These are phyloP conservation scores for Fusarium illudens DNA, from an alignment of 2,329 filamentous ascomycete genomes.

Conservation along the genomic window DNA sequence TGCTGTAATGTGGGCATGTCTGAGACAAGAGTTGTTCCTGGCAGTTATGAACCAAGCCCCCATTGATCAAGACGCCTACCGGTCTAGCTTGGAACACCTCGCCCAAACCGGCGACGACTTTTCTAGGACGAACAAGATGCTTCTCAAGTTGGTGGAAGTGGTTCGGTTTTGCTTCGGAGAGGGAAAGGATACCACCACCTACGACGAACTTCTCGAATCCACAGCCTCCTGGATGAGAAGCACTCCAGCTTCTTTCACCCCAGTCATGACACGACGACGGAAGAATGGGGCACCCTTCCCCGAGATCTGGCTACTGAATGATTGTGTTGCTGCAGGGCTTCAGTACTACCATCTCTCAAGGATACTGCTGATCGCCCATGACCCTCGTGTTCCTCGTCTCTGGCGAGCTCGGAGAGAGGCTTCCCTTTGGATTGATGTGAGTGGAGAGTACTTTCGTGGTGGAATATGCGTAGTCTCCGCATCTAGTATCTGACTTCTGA, in stretches of 20 bases:
- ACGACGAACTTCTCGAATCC: slow-evolving; percentile 33
- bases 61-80: slow-evolving; percentile 4
- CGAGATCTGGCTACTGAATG: slow-evolving; percentile 39
- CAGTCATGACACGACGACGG: slow-evolving; percentile 27
- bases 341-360: slow-evolving; percentile 43
- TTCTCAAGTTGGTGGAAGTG: slow-evolving; percentile 35
- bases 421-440: slow-evolving; percentile 24
- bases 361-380: slow-evolving; percentile 40
- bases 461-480: accelerated
- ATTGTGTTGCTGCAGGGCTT: slow-evolving; percentile 35
- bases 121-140: slow-evolving; percentile 35
- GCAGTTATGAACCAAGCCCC: slow-evolving; percentile 31
- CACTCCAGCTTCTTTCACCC: slow-evolving; percentile 39
- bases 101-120: slow-evolving; percentile 25
- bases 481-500: background rate
- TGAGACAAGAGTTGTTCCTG: slow-evolving; percentile 36
- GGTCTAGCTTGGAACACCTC: background rate
- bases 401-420: slow-evolving; percentile 27
- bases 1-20: slow-evolving; percentile 11
- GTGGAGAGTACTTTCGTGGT: background rate
- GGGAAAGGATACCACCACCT: slow-evolving; percentile 22
- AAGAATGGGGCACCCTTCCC: slow-evolving; percentile 25
- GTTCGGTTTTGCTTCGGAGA: slow-evolving; percentile 41
- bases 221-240: slow-evolving; percentile 33
- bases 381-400: slow-evolving; percentile 38